Conservation (phyloP, 2,329 filamentous ascomycete genomes). For the Lasiodiplodia theobromae region DNA sequence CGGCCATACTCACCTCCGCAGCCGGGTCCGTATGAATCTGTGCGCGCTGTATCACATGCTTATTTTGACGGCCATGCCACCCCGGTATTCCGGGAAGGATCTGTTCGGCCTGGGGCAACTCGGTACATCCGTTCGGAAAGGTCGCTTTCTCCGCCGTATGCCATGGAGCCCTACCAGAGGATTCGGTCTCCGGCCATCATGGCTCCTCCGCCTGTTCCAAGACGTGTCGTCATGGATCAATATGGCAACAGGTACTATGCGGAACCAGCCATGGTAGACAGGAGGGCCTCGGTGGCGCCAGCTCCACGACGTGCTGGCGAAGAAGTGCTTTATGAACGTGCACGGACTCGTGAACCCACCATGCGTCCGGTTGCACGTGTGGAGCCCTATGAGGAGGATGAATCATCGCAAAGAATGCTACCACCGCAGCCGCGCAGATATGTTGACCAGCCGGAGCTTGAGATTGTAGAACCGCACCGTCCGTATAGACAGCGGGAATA, state of each 20-base stretch:
- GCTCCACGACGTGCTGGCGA: conserved; percentile 57
- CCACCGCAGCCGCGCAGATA: conserved; percentile 58
- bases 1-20: conserved; percentile 51
- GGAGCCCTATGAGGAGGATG: conserved; percentile 54
- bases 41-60: conserved; percentile 51
- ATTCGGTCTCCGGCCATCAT: conserved; percentile 51
- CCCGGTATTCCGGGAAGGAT: conserved; percentile 47
- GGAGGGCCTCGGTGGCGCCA: conserved; percentile 57
- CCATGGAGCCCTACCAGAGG: conserved; percentile 45
- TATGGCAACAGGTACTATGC: conserved; percentile 82
- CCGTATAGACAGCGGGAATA: conserved; percentile 66
- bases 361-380: conserved; percentile 57
- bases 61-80: conserved; percentile 48
- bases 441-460: conserved; percentile 68
- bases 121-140: conserved; percentile 51
- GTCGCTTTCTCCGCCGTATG: conserved; percentile 48
- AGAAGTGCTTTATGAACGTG: conserved; percentile 72
- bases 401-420: conserved; percentile 45
- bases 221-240: conserved; percentile 80
- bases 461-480: conserved; percentile 58
- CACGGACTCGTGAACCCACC: conserved; percentile 60
- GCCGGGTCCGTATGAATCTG: conserved; percentile 41
- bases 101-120: conserved; percentile 45
- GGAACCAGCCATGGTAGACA: conserved; percentile 44
- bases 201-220: conserved; percentile 55